phyloP scores from a whole-genome alignment of 2,329 filamentous ascomycete species.

The Trichoderma breve region DNA sequence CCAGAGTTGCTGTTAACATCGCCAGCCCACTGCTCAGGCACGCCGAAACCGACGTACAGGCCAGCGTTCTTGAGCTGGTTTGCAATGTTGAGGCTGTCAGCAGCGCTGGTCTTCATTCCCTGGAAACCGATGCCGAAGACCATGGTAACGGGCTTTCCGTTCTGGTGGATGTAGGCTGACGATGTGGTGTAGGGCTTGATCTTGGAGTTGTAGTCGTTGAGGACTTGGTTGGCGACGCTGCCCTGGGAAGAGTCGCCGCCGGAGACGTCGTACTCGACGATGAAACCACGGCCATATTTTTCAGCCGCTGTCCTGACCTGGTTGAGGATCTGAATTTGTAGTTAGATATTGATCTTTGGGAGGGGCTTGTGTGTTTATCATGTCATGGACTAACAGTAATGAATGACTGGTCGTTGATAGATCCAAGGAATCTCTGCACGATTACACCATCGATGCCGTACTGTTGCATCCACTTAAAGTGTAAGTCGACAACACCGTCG shows the following conservation, averaged over 20 bases:
- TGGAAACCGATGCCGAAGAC: constrained; percentile 13
- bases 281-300: constrained; percentile 17
- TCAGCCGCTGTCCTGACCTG: constrained; percentile 13
- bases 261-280: constrained; percentile 16
- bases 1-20: constrained; percentile 8
- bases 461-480: constrained; percentile 18
- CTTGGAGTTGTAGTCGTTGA: constrained; percentile 15
- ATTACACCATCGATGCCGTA: constrained; percentile 15
- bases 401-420: constrained; percentile 1
- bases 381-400: constrained; percentile 2
- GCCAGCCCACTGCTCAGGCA: constrained; percentile 10
- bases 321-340: not conserved
- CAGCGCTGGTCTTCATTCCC: not conserved
- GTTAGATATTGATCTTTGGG: not conserved
- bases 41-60: constrained; percentile 8
- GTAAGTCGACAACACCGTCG: constrained; percentile 9
- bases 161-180: constrained; percentile 15
- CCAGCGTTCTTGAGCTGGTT: constrained; percentile 12
- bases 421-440: constrained; percentile 7
- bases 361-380: not conserved
- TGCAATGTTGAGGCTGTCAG: not conserved
- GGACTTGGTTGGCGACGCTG: constrained; percentile 3
- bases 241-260: constrained; percentile 10
- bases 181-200: constrained; percentile 12
- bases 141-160: constrained; percentile 16